Evolutionary conservation across 495 filamentous ascomycete genomes (phyloP).

Genomic region (Aspergillus heteromorphus): DNA sequence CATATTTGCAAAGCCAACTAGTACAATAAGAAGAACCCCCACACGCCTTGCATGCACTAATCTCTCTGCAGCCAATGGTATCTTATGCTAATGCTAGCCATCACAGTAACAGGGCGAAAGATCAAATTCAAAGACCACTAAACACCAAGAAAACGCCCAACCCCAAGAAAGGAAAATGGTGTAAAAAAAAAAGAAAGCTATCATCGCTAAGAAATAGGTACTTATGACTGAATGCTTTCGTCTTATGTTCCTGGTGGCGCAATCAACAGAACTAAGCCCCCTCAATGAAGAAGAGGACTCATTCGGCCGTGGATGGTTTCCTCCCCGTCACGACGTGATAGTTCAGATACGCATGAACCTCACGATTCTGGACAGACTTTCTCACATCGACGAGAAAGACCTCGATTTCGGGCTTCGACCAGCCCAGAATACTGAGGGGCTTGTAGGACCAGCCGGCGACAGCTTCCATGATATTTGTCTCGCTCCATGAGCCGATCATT

Average conservation of each 20-base stretch:
- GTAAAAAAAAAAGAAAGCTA: neutral
- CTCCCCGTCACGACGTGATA: slow-evolving; percentile 51
- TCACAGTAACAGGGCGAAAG: slow-evolving; percentile 2
- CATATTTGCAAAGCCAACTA: neutral
- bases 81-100: slow-evolving; percentile 30
- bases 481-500: slow-evolving; percentile 40
- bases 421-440: slow-evolving; percentile 36
- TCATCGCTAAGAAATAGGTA: neutral
- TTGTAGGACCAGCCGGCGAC: slow-evolving; percentile 46
- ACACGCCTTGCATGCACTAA: slow-evolving; percentile 15
- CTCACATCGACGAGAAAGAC: slow-evolving; percentile 56
- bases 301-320: slow-evolving; percentile 38
- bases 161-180: slow-evolving; percentile 5
- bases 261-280: neutral
- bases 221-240: too few species aligned
- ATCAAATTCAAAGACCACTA: too few species aligned
- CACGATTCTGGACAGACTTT: slow-evolving; percentile 47
- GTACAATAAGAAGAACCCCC: slow-evolving; percentile 7
- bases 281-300: too few species aligned
- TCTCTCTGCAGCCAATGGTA: slow-evolving; percentile 23
- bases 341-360: slow-evolving; percentile 51
- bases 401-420: slow-evolving; percentile 48
- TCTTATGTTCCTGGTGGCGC: slow-evolving; percentile 10
- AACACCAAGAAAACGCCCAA: neutral
- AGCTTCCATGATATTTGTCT: slow-evolving; percentile 37